Evolutionary conservation across 495 filamentous ascomycete genomes (phyloP).

Genomic region (Trichoderma virens): DNA sequence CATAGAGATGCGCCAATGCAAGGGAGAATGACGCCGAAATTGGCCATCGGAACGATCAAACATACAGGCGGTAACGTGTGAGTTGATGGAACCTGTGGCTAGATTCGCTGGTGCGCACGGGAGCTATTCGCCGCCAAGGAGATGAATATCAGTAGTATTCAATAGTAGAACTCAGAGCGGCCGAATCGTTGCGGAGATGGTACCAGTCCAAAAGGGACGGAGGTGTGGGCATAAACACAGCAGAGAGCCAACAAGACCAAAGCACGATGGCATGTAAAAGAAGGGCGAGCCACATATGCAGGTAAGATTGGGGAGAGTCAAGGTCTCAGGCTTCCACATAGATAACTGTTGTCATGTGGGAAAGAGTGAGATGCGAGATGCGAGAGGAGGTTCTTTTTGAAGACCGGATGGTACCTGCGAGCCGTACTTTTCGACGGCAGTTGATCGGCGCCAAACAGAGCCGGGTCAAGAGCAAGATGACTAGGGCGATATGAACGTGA

Average conservation of each 20-base stretch:
- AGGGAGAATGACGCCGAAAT: conserved; percentile 7
- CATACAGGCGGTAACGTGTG: not conserved
- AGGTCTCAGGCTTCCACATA: conserved; percentile 5
- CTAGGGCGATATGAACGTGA: not conserved
- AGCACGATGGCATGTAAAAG: not conserved
- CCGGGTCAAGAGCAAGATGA: not conserved
- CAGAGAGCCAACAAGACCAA: not conserved
- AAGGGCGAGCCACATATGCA: conserved; percentile 2
- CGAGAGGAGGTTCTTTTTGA: not conserved
- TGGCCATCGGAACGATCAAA: conserved; percentile 1
- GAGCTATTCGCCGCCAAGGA: not conserved
- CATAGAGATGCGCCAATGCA: conserved; percentile 5
- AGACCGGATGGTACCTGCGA: not conserved
- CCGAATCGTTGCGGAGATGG: not conserved
- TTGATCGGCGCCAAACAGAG: not conserved
- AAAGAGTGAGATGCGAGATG: not conserved
- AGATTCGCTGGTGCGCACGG: not conserved
- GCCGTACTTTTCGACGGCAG: not conserved
- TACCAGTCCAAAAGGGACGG: not conserved
- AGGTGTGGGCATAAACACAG: not conserved
- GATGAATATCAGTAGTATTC: not conserved
- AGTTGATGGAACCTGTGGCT: not conserved
- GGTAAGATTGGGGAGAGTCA: conserved; percentile 4
- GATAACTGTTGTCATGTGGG: not conserved
- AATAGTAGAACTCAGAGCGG: not conserved